phyloP scores from a whole-genome alignment of 164 flowering plant species.

The Annona cherimola region DNA sequence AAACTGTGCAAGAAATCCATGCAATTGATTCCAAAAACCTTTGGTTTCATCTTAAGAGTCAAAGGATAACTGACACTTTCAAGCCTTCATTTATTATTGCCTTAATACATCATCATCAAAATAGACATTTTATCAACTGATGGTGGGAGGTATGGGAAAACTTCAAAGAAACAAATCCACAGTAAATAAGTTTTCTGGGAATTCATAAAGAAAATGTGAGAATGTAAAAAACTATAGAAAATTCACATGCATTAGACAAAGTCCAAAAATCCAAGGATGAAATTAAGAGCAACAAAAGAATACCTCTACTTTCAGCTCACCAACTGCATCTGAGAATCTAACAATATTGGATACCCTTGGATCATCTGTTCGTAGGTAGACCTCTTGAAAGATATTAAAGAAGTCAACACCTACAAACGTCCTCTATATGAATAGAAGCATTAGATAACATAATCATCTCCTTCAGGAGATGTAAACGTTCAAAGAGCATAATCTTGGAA shows the following conservation, averaged over 20 bases:
- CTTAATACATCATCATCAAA: neutral
- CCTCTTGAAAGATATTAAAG: constrained; percentile 88
- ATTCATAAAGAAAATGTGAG: neutral
- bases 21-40: neutral
- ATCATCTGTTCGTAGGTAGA: constrained; percentile 67
- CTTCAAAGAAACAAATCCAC: neutral
- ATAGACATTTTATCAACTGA: neutral
- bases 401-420: constrained; percentile 94
- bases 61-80: neutral
- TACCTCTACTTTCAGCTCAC: constrained; percentile 98
- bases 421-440: constrained; percentile 43
- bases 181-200: no score
- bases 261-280: neutral
- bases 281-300: constrained; percentile 6
- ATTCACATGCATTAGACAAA: neutral
- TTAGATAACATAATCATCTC: neutral
- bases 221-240: neutral
- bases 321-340: constrained; percentile 76
- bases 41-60: neutral
- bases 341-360: constrained; percentile 91
- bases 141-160: neutral
- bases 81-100: neutral
- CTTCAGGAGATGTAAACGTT: neutral
- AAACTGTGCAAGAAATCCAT: neutral
- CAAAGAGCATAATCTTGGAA: neutral